Percentiles rank a stretch among this genome's conserved stretches.
These are phyloP conservation scores for Coemansia sp. DNA, from an alignment of 192 early-diverging fungal genomes.

Conservation along the genomic window DNA sequence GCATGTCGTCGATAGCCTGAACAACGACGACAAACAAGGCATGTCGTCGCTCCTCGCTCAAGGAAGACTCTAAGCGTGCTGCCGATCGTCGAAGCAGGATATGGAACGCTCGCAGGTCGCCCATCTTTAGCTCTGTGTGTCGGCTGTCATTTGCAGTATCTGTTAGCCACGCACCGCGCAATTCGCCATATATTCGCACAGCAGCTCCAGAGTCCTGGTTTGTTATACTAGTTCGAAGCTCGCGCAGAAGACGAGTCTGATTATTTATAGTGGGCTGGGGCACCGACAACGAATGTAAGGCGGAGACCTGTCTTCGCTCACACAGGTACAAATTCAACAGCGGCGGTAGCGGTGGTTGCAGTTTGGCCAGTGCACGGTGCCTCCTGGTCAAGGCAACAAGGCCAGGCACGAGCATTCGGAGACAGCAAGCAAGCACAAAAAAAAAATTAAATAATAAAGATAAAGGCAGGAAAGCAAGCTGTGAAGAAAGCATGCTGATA, in stretches of 20 bases:
- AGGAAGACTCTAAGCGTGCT: not conserved
- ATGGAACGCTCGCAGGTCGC: slow-evolving; percentile 38
- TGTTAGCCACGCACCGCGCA: not conserved
- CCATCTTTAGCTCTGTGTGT: slow-evolving; percentile 1
- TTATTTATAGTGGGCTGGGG: not conserved
- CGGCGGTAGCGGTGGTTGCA: not conserved
- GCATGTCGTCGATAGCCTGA: slow-evolving; percentile 38
- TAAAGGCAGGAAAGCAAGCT: too few species aligned
- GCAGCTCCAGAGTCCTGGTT: not conserved
- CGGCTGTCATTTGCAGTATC: not conserved
- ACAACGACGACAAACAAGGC: slow-evolving; percentile 11
- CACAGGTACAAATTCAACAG: not conserved
- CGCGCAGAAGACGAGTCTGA: not conserved
- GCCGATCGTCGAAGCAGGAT: slow-evolving; percentile 23
- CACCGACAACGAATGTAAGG: not conserved
- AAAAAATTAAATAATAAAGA: not conserved
- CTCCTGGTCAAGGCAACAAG: slow-evolving; percentile 7
- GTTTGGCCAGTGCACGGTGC: not conserved
- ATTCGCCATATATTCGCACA: slow-evolving; percentile 16
- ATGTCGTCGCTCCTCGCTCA: not conserved
- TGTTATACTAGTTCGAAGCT: not conserved
- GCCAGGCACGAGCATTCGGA: slow-evolving; percentile 7
- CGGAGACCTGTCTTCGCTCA: not conserved
- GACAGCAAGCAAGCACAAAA: not conserved
- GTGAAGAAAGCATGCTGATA: not conserved